Evolutionary conservation across 1,139 yeast species (phyloP).

Genomic region (Yamadazyma oceani): DNA sequence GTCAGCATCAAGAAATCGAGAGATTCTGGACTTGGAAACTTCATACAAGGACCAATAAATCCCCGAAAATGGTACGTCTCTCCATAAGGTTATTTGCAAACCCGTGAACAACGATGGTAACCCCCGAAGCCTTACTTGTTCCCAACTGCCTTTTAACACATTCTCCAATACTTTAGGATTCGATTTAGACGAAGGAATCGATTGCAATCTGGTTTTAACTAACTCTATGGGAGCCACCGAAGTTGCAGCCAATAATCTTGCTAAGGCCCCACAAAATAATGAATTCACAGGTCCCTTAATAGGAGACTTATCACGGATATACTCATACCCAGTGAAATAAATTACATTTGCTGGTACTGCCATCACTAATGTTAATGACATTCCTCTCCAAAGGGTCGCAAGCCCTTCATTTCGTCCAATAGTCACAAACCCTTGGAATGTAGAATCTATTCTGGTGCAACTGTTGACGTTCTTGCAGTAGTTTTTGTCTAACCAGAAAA

Average conservation of each 20-base stretch:
- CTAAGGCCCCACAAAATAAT: constrained; percentile 79
- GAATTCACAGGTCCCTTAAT: constrained; percentile 59
- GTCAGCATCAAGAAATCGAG: constrained; percentile 25
- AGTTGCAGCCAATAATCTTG: constrained; percentile 82
- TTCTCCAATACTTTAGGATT: constrained; percentile 43
- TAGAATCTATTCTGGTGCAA: constrained; percentile 48
- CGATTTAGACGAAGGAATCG: constrained; percentile 55
- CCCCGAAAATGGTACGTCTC: constrained; percentile 97
- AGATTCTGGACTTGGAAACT: constrained; percentile 28
- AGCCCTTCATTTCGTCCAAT: constrained; percentile 75
- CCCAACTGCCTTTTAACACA: constrained; percentile 55
- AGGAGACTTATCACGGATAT: constrained; percentile 74
- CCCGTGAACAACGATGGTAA: constrained; percentile 75
- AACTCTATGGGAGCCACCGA: constrained; percentile 86
- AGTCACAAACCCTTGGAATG: constrained; percentile 69
- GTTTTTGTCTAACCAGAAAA: constrained; percentile 44
- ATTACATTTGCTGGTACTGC: constrained; percentile 92
- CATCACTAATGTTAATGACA: constrained; percentile 80
- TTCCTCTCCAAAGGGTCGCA: constrained; percentile 83
- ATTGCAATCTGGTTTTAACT: constrained; percentile 83
- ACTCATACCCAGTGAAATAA: constrained; percentile 92
- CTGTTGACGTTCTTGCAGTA: constrained; percentile 35
- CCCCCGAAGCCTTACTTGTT: constrained; percentile 60
- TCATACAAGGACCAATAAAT: constrained; percentile 93
- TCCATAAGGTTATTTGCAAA: constrained; percentile 82